Conservation (phyloP, 805 yeast species). For the Kurtzmaniella cleridarum region DNA sequence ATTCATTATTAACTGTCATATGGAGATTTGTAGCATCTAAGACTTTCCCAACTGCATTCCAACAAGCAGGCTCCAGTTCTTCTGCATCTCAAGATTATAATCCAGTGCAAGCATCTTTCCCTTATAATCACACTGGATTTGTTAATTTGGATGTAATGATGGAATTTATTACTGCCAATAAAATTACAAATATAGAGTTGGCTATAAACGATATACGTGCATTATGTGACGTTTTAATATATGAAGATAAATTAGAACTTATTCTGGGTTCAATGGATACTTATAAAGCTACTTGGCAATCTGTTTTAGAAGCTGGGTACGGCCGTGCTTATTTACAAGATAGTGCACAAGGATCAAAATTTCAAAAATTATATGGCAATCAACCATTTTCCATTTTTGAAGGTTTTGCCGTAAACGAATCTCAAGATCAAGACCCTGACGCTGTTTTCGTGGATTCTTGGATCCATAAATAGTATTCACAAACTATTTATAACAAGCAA, state of each 20-base stretch:
- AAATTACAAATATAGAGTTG: conserved; percentile 79
- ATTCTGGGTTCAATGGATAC: conserved; percentile 48
- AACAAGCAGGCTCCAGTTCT: conserved; percentile 21
- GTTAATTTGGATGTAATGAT: conserved; percentile 72
- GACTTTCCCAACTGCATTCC: conserved; percentile 72
- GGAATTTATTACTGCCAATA: conserved; percentile 64
- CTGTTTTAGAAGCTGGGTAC: conserved; percentile 66
- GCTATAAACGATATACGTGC: conserved; percentile 68
- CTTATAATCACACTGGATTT: conserved; percentile 54
- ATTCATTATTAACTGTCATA: conserved; percentile 71
- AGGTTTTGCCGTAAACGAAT: conserved; percentile 23
- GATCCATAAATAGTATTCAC: conserved; percentile 16
- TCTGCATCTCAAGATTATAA: conserved; percentile 19
- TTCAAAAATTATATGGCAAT: conserved; percentile 8
- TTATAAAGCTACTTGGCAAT: conserved; percentile 80
- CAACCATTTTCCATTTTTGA: conserved; percentile 25
- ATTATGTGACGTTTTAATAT: conserved; percentile 80
- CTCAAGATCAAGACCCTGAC: conserved; percentile 20
- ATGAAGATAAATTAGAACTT: conserved; percentile 78
- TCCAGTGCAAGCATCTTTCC: conserved; percentile 44
- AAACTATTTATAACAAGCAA: too few species aligned
- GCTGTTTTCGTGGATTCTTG: conserved; percentile 30
- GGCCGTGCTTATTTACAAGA: conserved; percentile 27
- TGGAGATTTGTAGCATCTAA: conserved; percentile 81
- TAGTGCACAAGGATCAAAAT: conserved; percentile 6